Conservation (phyloP, 1,284 basidiomycete genomes). For the Ceratobasidium sp. region DNA sequence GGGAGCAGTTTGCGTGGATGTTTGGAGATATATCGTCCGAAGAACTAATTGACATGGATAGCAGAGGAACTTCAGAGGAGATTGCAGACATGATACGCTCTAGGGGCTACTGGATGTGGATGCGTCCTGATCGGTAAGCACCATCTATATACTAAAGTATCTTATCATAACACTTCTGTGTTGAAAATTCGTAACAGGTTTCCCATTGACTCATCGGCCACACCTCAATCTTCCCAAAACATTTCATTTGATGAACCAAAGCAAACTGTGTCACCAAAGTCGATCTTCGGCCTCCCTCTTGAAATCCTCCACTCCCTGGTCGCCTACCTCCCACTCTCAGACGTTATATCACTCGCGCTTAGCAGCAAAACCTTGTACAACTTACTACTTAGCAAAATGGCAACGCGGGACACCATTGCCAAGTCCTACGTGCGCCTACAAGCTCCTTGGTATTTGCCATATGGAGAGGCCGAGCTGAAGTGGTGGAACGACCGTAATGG, state of each 20-base stretch:
- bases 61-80: neutral
- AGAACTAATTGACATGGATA: no score
- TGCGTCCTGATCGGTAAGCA: conserved; percentile 30
- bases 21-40: conserved; percentile 1
- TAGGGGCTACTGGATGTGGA: conserved; percentile 30
- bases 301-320: conserved; percentile 5
- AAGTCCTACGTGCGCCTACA: conserved; percentile 22
- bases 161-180: neutral
- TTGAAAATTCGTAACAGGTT: neutral
- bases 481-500: conserved; percentile 23
- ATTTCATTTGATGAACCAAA: neutral
- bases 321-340: neutral
- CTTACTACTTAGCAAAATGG: neutral
- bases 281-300: neutral
- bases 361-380: neutral
- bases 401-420: neutral
- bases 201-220: neutral
- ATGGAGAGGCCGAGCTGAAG: conserved; percentile 3
- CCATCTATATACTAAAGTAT: neutral
- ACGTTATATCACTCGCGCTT: conserved; percentile 1
- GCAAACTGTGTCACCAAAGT: neutral
- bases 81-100: conserved; percentile 14
- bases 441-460: conserved; percentile 18
- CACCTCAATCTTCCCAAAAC: neutral
- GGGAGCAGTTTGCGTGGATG: conserved; percentile 17